Base-by-base conservation (phyloP, 2,329 filamentous ascomycete genomes). In the Xylariaceae sp. region DNA sequence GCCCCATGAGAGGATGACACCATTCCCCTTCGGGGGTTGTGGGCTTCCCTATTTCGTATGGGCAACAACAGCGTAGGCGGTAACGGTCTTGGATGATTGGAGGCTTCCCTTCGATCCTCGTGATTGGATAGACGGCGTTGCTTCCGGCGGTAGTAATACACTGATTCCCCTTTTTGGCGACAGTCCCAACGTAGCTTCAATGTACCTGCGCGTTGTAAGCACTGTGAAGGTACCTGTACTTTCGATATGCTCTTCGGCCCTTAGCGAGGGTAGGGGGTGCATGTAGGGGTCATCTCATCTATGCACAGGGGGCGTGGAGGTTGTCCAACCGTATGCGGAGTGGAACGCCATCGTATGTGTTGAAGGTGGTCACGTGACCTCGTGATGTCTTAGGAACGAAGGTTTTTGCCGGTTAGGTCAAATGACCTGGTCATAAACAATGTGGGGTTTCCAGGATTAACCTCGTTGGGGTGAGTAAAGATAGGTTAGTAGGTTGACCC, bases 31-130 rank as follows among this genome's bases (percentile, higher is more conserved):
- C 58, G 52, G 71, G 73, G 63, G 50, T 51, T 62, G 65, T 70
- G 65, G 66, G 66, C 72, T 71, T 75, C 65, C 73, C 70, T 63
- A 49, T 73, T 74, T 69, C 53, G 71, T 69, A 67, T 69, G 63
- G 63, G 65, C 43, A 62, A 62, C 47, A 57, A 45, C 56, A 62
- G 60, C 48, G 58, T 56, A 53, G 65, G 51, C 33, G 47, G 52
- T 62, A 61, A 58, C 43, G 36, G 47, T 58, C 49, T 43, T 60
- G 55, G 61, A 40, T 39, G 53, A 56, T 43, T 47, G 56, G 48
- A 50, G 52, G 51, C 51, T 58, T 65, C 62, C 67, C 54, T 60
- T 65, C 53, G 53, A 49, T 60, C 47, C 47, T 55, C 56, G 39
- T 61, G 53, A 66, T 66, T 68, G 64, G 65, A 56, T 56, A 60